Evolutionary conservation across 495 filamentous ascomycete species (phyloP), one percentile per base, ranked within the genome.

Genomic region (Xylaria grammica): DNA sequence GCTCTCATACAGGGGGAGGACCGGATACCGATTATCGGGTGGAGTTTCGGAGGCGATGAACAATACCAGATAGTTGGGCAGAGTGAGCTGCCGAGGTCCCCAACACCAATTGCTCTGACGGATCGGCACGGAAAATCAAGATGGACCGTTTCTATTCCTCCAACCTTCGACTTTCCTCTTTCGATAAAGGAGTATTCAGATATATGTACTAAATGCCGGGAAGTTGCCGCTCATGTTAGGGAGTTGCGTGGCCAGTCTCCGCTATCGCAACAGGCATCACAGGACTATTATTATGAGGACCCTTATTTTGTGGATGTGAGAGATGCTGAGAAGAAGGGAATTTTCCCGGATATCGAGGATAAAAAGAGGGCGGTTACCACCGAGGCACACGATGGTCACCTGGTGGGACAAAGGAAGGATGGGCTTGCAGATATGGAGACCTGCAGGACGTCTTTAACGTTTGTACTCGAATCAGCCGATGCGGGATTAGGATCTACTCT

Each of bases 61-160:
- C 67, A 74, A 32, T 84, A 79, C 65, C 83, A 87, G 63, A 80
- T 85, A 73, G 79, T 84, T 24, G 81, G 77, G 20, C 83, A 81
- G 56, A 76, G 79, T 24, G 72, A 73, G 36, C 68, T 85, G 27
- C 86, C 86, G 3, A 76, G 82, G 5, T 80, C 84, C 22, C 86
- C 87, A n/a, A 82, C 83, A 3, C 84, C 87, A 0, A 80, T 90
- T 30, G 72, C 86, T 1, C 75, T 90, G 17, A 81, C 81, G 7
- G 86, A 90, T 69, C 75, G 78, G 32, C 76, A 76, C 44, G 86
- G 85, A 15, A 79, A 76, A 38, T 68, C 83, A 6, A 88, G 81
- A 68, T 92, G 90, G 90, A 91, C 90, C 0, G 81, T 92, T 0
- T 85, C 81, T 1, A 91, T 93, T 29, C 90, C 90, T 2, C 76